Conservation (phyloP, 2,329 filamentous ascomycete genomes). For the Lecanicillium sp. region DNA sequence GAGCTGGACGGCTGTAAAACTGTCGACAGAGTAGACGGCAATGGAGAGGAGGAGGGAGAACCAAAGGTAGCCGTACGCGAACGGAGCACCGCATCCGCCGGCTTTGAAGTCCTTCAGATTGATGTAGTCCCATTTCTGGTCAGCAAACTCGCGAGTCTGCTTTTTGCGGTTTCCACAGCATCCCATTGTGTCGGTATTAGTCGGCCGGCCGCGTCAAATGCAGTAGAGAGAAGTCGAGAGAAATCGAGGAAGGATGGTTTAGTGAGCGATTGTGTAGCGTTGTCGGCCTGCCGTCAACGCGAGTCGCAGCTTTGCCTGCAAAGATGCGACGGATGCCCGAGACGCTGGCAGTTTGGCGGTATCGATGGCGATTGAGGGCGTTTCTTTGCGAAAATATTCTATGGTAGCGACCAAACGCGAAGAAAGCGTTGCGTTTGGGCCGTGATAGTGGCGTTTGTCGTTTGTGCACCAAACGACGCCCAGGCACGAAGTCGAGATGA, state of each 20-base stretch:
- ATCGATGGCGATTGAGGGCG: too few relatives aligned
- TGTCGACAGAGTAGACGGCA: slow-evolving; percentile 83
- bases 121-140: slow-evolving; percentile 94
- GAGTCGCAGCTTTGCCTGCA: not conserved
- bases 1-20: slow-evolving; percentile 87
- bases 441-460: too few relatives aligned
- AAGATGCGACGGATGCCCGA: too few relatives aligned
- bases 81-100: slow-evolving; percentile 63
- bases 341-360: too few relatives aligned
- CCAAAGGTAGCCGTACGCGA: slow-evolving; percentile 83
- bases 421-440: too few relatives aligned
- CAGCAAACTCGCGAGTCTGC: slow-evolving; percentile 59
- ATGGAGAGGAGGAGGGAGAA: slow-evolving; percentile 70
- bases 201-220: slow-evolving; percentile 9
- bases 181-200: slow-evolving; percentile 45
- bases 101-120: slow-evolving; percentile 72
- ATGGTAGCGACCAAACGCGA: too few relatives aligned
- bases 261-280: not conserved
- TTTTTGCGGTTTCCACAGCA: slow-evolving; percentile 57
- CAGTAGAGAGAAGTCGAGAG: slow-evolving; percentile 5
- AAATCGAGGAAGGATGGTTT: slow-evolving; percentile 4
- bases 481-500: too few relatives aligned
- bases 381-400: too few relatives aligned
- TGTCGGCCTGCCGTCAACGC: not conserved
- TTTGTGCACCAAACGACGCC: too few relatives aligned